Conservation (phyloP, 306 rosid genomes). For the Cyclanthera cordifolia region DNA sequence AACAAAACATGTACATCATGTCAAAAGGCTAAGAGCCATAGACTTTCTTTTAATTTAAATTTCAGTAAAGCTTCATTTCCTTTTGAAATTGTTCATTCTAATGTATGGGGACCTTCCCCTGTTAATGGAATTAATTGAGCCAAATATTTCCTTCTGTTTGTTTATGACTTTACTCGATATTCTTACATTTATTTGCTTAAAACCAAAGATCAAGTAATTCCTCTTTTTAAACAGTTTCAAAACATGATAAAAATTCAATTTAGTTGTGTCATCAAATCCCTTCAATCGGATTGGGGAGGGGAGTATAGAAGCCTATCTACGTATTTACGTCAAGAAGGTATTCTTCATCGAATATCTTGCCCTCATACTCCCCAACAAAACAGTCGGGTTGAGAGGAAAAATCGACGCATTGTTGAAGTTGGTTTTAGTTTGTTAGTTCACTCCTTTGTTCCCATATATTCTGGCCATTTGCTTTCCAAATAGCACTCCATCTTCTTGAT, state of each 20-base stretch:
- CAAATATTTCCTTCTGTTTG: no score
- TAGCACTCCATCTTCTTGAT: no score
- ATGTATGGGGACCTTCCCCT: neutral
- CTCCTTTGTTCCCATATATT: neutral
- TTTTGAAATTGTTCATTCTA: neutral
- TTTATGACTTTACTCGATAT: neutral
- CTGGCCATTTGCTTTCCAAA: neutral
- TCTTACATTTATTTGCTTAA: no score
- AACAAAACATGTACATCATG: no score
- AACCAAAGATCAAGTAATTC: no score
- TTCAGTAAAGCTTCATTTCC: neutral
- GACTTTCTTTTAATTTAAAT: no score
- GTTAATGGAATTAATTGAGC: neutral
- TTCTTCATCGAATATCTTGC: neutral
- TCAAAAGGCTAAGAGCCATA: neutral
- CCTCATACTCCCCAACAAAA: neutral
- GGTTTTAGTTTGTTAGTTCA: neutral
- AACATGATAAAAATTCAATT: neutral
- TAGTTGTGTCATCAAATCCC: no score
- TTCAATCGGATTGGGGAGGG: neutral
- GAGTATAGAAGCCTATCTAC: neutral
- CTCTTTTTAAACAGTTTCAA: neutral
- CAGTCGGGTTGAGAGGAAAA: neutral
- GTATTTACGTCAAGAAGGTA: neutral
- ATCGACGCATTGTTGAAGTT: neutral